These are phyloP conservation scores for Erodium texanum DNA, from an alignment of 441 rosid genomes.

Conservation along the genomic window DNA sequence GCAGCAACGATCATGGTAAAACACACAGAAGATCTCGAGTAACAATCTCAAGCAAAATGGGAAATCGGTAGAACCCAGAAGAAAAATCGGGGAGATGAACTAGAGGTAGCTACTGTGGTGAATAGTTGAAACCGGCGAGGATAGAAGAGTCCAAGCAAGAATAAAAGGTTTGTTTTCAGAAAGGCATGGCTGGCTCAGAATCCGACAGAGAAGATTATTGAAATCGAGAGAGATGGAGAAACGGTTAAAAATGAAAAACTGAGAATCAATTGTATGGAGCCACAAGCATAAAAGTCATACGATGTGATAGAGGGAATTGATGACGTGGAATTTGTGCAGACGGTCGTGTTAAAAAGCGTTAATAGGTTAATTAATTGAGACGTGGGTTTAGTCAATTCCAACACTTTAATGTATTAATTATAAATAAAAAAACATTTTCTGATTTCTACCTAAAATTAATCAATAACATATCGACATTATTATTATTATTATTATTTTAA, in stretches of 20 bases:
- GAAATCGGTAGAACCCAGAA: conserved; percentile 3
- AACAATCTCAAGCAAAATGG: not conserved
- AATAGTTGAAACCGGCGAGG: not conserved
- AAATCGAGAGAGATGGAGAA: not conserved
- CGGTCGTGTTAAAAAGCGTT: not conserved
- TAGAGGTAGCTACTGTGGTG: not conserved
- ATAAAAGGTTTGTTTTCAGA: not conserved
- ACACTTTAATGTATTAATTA: no score
- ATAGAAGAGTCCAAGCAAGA: not conserved
- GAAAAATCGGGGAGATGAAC: not conserved
- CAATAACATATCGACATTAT: no score
- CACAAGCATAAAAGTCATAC: not conserved
- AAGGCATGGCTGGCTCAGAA: not conserved
- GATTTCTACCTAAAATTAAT: no score
- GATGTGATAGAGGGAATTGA: not conserved
- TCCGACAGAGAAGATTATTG: conserved; percentile 1
- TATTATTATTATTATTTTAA: no score
- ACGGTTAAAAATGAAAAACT: conserved; percentile 5
- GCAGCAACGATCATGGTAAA: not conserved
- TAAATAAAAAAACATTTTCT: no score
- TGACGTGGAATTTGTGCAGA: not conserved
- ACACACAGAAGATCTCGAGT: not conserved
- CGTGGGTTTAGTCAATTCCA: no score
- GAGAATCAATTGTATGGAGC: not conserved
- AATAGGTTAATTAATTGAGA: not conserved